Base-by-base conservation (phyloP, 164 flowering plant genomes). In the Kalanchoe fedtschenkoi region DNA sequence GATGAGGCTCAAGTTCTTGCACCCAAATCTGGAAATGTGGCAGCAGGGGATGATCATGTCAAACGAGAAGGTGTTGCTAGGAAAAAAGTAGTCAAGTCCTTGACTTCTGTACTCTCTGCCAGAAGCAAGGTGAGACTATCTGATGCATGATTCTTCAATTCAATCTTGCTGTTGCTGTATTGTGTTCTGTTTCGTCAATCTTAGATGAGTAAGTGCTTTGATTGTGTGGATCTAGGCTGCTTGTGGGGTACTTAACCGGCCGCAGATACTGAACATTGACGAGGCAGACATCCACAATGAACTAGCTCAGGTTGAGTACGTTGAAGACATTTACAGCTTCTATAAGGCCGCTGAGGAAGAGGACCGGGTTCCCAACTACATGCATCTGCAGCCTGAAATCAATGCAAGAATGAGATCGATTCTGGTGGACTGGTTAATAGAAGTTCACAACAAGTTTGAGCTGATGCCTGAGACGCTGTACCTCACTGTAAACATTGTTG, bases 391-490 rank as follows among this genome's bases (percentile, higher is more conserved):
- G 47, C 57, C 71, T 3, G 73, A 77, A 1, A 75, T 81, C 26
- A 74, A 69, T 54, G 62, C 32, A 10, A 75, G 69, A 51, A 81
- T 81, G 86, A 72, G 83, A 66, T 22, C 70, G 22, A 76, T 80
- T 41, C 79, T 82, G 0, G 66, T 78, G 0, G 84, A 80, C 61
- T 82, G 86, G 86, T 37, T 82, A 60, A 63, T 76, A 1, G 78
- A 82, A 55, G 84, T 78, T 54, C 87, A 80, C 34, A 55, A 58
- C 33, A 78, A 73, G 51, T 80, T 80, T 62, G 75, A 80, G 39
- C 72, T 82, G 28, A 66, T 68, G 75, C 83, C 76, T 15, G 86
- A 81, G 60, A 77, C 83, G n/a, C 75, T 81, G 6, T 81, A 76
- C 51, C 79, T 81, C 17, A 71, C 83, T 2, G 53, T 81, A 34